These are phyloP conservation scores for Pezicula neosporulosa DNA, from an alignment of 2,329 filamentous ascomycete species.

Conservation along the genomic window DNA sequence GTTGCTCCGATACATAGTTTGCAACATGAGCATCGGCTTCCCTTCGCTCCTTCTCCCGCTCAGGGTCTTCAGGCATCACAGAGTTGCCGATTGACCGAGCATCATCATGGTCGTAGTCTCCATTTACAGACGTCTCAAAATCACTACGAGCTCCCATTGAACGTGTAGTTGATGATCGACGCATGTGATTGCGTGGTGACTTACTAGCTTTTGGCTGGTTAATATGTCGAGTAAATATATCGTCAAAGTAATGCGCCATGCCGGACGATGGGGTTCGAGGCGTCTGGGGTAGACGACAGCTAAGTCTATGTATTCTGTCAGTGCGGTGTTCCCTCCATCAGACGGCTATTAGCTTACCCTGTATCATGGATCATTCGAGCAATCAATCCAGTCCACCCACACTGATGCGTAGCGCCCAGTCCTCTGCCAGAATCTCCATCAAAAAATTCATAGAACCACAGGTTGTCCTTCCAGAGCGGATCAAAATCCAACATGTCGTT, in stretches of 20 bases:
- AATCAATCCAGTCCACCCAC: slow-evolving; percentile 93
- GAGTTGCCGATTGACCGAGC: slow-evolving; percentile 29
- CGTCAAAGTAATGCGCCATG: slow-evolving; percentile 93
- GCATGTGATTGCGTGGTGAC: slow-evolving; percentile 52
- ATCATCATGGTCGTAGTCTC: slow-evolving; percentile 41
- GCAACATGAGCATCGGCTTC: slow-evolving; percentile 71
- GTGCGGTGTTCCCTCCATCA: slow-evolving; percentile 17
- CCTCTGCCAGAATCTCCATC: slow-evolving; percentile 89
- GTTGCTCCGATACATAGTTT: slow-evolving; percentile 77
- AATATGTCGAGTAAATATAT: slow-evolving; percentile 66
- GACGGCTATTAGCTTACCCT: slow-evolving; percentile 58
- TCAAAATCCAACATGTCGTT: slow-evolving; percentile 88
- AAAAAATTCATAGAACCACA: slow-evolving; percentile 98
- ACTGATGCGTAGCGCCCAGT: slow-evolving; percentile 89
- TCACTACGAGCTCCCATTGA: slow-evolving; percentile 84
- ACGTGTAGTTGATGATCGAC: slow-evolving; percentile 76
- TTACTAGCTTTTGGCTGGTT: slow-evolving; percentile 32
- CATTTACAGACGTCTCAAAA: slow-evolving; percentile 54
- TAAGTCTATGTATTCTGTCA: slow-evolving; percentile 59
- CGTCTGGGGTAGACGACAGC: slow-evolving; percentile 87
- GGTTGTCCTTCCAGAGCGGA: slow-evolving; percentile 84
- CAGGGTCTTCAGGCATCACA: slow-evolving; percentile 51
- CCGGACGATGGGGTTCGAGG: slow-evolving; percentile 81
- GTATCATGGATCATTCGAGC: slow-evolving; percentile 98
- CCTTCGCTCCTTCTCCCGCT: slow-evolving; percentile 42